Evolutionary conservation across 2,329 filamentous ascomycete species (phyloP).

Genomic region (Penicillium aurantiogriseum): DNA sequence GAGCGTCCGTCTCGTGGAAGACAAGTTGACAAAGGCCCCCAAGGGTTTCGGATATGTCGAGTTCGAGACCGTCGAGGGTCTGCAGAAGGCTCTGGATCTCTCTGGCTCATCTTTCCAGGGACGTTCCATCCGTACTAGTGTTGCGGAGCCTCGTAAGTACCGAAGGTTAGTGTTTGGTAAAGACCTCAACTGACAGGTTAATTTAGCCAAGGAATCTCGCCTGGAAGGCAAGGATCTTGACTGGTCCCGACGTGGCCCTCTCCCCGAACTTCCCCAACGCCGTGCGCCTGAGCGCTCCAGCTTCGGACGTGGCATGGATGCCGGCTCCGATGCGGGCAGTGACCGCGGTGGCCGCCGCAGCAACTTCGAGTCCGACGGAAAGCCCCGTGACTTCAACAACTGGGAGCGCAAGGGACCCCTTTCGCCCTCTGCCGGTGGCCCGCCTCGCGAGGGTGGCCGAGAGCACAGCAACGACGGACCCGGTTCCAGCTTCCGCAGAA

Average conservation of each 20-base stretch:
- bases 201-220: constrained; percentile 74
- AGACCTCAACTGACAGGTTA: constrained; percentile 34
- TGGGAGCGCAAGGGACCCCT: constrained; percentile 96
- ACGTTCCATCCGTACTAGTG: constrained; percentile 85
- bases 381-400: constrained; percentile 75
- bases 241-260: constrained; percentile 90
- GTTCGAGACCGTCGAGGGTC: constrained; percentile 79
- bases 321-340: constrained; percentile 54
- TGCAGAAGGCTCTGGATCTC: constrained; percentile 84
- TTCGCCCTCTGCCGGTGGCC: constrained; percentile 61
- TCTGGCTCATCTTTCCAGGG: constrained; percentile 83
- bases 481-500: constrained; percentile 58
- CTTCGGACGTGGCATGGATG: constrained; percentile 56
- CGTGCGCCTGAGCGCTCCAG: constrained; percentile 55
- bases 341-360: constrained; percentile 67
- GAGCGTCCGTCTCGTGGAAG: constrained; percentile 93
- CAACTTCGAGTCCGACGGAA: constrained; percentile 70
- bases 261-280: constrained; percentile 68
- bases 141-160: constrained; percentile 87
- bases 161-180: not conserved
- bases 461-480: constrained; percentile 61
- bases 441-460: constrained; percentile 58
- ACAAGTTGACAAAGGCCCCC: constrained; percentile 87
- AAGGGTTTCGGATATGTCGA: constrained; percentile 99
- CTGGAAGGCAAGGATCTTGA: constrained; percentile 80